These are phyloP conservation scores for Solanum peruvianum DNA, from an alignment of 257 asterid genomes.

Conservation along the genomic window DNA sequence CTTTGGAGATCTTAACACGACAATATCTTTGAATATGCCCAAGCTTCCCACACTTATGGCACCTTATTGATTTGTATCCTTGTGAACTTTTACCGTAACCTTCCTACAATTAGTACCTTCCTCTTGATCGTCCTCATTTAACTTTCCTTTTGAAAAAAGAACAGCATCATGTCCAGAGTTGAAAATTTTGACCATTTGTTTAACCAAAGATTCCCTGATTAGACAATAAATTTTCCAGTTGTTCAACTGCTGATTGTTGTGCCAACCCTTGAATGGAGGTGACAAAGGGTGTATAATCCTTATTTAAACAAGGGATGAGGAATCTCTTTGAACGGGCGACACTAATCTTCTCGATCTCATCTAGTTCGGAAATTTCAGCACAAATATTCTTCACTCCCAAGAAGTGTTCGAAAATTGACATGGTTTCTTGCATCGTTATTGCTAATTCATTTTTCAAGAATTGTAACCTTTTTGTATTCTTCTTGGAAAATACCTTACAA, in stretches of 20 bases:
- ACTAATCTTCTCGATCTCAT: not conserved
- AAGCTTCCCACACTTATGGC: not conserved
- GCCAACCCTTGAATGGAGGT: not conserved
- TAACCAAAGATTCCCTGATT: not conserved
- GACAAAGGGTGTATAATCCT: not conserved
- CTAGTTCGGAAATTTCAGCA: not conserved
- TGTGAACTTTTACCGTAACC: too few relatives aligned
- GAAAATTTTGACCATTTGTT: not conserved
- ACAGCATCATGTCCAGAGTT: too few relatives aligned
- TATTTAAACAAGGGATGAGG: not conserved
- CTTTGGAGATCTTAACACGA: not conserved
- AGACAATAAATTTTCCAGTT: too few relatives aligned
- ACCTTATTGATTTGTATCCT: too few relatives aligned
- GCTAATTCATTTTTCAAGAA: not conserved
- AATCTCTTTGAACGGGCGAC: too few relatives aligned
- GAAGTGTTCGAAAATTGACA: too few relatives aligned
- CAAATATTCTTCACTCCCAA: too few relatives aligned
- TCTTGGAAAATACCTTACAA: not conserved
- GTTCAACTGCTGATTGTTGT: not conserved
- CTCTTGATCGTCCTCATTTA: too few relatives aligned
- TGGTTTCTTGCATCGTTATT: not conserved
- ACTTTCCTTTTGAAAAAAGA: too few relatives aligned
- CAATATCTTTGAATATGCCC: conserved; percentile 9
- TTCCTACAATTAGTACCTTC: too few relatives aligned
- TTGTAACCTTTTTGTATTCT: not conserved